phyloP scores from a whole-genome alignment of 768 basidiomycete genomes.

The Tricholomella constricta region DNA sequence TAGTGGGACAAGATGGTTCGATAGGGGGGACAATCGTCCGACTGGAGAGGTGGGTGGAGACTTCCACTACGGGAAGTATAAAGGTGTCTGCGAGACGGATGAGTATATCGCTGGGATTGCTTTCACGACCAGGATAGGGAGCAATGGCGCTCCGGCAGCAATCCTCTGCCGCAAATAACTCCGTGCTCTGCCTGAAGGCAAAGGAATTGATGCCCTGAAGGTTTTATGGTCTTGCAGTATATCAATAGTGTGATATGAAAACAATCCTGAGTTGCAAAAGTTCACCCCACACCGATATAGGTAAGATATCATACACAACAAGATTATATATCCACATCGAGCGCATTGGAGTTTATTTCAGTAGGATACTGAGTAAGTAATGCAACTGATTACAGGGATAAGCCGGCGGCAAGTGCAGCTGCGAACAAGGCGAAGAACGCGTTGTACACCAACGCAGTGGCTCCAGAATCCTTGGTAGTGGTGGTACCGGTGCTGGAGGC shows the following conservation, averaged over 20 bases:
- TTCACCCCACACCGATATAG: too few species aligned
- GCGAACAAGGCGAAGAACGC: constrained; percentile 2
- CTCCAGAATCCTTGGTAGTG: constrained; percentile 6
- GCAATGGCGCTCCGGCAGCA: constrained; percentile 9
- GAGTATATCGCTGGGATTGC: constrained; percentile 16
- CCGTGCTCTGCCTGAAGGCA: too few species aligned
- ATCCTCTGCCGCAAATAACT: constrained; percentile 14
- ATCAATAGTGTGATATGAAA: too few species aligned
- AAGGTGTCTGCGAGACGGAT: constrained; percentile 14
- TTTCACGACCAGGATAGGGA: constrained; percentile 17
- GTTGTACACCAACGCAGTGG: background rate
- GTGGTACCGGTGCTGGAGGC: constrained; percentile 7
- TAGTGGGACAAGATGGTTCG: constrained; percentile 15
- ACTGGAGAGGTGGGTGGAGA: constrained; percentile 13
- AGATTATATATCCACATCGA: too few species aligned
- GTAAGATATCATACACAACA: too few species aligned
- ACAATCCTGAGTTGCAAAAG: too few species aligned
- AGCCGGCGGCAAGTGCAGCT: background rate
- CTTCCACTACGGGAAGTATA: constrained; percentile 10
- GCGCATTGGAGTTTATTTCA: too few species aligned
- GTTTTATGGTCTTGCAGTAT: too few species aligned
- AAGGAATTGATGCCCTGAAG: too few species aligned
- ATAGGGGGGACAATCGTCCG: constrained; percentile 12
- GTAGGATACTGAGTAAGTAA: too few species aligned
- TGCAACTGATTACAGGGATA: background rate